These are phyloP conservation scores for Knoxdaviesia capensis DNA, from an alignment of 2,329 filamentous ascomycete species.

Conservation along the genomic window DNA sequence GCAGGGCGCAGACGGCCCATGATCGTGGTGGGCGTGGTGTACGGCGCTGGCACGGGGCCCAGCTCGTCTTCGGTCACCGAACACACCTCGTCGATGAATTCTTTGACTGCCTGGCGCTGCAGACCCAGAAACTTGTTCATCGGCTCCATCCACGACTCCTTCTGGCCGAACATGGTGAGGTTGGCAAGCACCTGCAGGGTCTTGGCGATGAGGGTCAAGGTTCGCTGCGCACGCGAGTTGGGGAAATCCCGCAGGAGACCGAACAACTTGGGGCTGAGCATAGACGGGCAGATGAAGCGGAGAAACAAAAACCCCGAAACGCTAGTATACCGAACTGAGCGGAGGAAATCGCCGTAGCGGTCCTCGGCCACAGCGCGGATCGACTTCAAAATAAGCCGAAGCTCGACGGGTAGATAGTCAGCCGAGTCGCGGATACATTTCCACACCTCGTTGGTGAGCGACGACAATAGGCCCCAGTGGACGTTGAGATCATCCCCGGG, in stretches of 20 bases:
- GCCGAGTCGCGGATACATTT: conserved; percentile 61
- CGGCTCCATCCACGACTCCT: conserved; percentile 97
- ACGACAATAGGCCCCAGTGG: conserved; percentile 64
- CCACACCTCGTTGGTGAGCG: conserved; percentile 69
- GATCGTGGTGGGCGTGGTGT: conserved; percentile 84
- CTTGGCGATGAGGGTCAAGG: conserved; percentile 81
- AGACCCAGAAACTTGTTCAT: conserved; percentile 77
- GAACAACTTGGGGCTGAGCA: conserved; percentile 86
- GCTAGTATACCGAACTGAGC: conserved; percentile 79
- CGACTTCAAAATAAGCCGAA: conserved; percentile 74
- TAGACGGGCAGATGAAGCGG: conserved; percentile 89
- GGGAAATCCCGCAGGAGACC: conserved; percentile 70
- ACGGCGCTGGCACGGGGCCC: conserved; percentile 43
- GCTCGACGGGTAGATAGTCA: conserved; percentile 54
- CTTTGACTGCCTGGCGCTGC: conserved; percentile 63
- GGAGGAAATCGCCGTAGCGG: conserved; percentile 78
- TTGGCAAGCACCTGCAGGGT: conserved; percentile 81
- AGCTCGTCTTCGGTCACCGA: conserved; percentile 57
- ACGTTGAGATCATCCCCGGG: conserved; percentile 50
- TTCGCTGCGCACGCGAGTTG: conserved; percentile 62
- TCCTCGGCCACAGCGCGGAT: conserved; percentile 85
- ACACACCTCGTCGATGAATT: conserved; percentile 74
- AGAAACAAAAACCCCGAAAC: conserved; percentile 90
- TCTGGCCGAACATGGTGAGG: conserved; percentile 76
- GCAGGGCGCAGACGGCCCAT: conserved; percentile 60